Percentiles rank a stretch among this genome's conserved stretches.
Conservation (phyloP, 2,329 filamentous ascomycete genomes). For the Stachybotrys chlorohalonatus region DNA sequence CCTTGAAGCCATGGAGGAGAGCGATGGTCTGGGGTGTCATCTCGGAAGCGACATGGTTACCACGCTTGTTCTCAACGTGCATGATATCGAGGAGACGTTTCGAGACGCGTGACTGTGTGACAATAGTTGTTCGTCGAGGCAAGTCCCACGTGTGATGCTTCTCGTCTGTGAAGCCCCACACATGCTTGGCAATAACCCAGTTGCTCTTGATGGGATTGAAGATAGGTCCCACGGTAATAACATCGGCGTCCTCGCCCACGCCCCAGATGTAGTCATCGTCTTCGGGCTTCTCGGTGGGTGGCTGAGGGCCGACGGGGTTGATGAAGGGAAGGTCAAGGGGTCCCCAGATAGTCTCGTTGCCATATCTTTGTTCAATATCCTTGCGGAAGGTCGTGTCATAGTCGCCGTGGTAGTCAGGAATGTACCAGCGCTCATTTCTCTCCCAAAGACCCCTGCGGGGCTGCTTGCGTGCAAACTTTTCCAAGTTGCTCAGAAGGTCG, state of each 20-base stretch:
- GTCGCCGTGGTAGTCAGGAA: constrained; percentile 57
- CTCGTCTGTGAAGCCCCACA: constrained; percentile 55
- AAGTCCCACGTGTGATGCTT: constrained; percentile 43
- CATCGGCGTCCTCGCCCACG: constrained; percentile 65
- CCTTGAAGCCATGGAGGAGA: constrained; percentile 70
- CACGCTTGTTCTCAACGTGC: constrained; percentile 66
- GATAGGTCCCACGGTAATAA: constrained; percentile 68
- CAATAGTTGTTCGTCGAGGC: constrained; percentile 67
- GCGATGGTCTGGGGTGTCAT: constrained; percentile 70
- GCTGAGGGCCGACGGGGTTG: constrained; percentile 53
- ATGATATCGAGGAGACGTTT: constrained; percentile 64
- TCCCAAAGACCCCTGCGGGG: constrained; percentile 68
- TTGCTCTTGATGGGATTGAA: constrained; percentile 65
- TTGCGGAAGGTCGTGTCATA: constrained; percentile 60
- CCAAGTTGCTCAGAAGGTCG: constrained; percentile 61
- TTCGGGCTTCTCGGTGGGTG: constrained; percentile 46
- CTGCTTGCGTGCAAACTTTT: constrained; percentile 54
- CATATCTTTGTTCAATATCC: constrained; percentile 46
- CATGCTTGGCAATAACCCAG: constrained; percentile 62
- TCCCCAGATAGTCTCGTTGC: constrained; percentile 57
- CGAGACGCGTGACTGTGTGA: constrained; percentile 67
- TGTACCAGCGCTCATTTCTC: constrained; percentile 63
- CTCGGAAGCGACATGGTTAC: constrained; percentile 70
- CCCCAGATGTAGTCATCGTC: constrained; percentile 69
- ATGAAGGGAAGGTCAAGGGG: constrained; percentile 49